A percentile compares a stretch with the other conserved stretches of the same genome.
These are phyloP conservation scores for Aspergillus calidoustus DNA, from an alignment of 2,329 filamentous ascomycete genomes.

Conservation along the genomic window DNA sequence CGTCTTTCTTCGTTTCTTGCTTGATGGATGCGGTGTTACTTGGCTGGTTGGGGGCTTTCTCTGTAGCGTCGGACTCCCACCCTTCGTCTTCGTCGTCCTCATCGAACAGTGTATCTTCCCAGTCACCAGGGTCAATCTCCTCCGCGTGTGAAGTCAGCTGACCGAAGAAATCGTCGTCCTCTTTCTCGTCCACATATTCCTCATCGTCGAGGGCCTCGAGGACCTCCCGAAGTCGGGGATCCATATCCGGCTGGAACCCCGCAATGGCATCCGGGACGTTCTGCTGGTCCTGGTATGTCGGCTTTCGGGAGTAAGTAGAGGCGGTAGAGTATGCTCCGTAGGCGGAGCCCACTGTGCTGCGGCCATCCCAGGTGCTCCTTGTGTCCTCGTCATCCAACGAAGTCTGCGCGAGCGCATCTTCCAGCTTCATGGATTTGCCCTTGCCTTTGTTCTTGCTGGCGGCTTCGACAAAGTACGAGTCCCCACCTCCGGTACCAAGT, in stretches of 20 bases:
- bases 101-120: constrained; percentile 65
- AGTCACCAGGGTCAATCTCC: constrained; percentile 80
- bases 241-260: constrained; percentile 98
- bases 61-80: constrained; percentile 94
- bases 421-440: constrained; percentile 75
- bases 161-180: constrained; percentile 81
- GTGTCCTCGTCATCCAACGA: constrained; percentile 44
- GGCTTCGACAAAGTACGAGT: constrained; percentile 81
- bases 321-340: constrained; percentile 51
- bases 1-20: constrained; percentile 9
- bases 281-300: constrained; percentile 90
- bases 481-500: constrained; percentile 70
- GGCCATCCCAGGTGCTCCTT: constrained; percentile 16
- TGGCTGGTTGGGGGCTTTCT: constrained; percentile 65
- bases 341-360: constrained; percentile 27
- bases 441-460: constrained; percentile 67
- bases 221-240: constrained; percentile 86
- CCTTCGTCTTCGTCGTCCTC: constrained; percentile 71
- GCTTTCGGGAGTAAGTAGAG: constrained; percentile 75
- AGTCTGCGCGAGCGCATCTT: constrained; percentile 74
- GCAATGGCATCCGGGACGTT: constrained; percentile 87
- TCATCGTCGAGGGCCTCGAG: constrained; percentile 95
- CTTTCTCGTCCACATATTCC: constrained; percentile 82
- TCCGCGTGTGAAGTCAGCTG: constrained; percentile 67
- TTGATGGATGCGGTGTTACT: constrained; percentile 31